Conservation (phyloP, 1,284 basidiomycete species). For the Boletellus deceptivus region DNA sequence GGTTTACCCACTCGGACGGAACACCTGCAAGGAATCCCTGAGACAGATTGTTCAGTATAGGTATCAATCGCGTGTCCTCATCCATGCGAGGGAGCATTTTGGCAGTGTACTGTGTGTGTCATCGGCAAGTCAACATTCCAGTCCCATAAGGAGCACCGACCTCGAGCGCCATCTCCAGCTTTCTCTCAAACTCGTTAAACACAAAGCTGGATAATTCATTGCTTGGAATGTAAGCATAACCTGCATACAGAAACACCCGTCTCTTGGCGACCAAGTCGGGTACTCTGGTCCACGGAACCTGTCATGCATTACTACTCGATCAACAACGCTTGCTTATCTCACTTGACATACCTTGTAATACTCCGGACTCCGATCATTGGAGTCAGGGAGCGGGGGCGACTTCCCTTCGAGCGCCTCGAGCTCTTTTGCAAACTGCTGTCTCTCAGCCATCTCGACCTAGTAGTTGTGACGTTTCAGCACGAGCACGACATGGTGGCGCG, state of each 20-base stretch:
- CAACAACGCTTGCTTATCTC: not conserved
- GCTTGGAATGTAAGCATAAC: slow-evolving; percentile 89
- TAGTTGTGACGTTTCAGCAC: slow-evolving; percentile 26
- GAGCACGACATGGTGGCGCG: not conserved
- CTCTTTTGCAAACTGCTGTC: slow-evolving; percentile 48
- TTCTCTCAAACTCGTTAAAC: slow-evolving; percentile 81
- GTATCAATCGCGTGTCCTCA: slow-evolving; percentile 90
- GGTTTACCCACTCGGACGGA: slow-evolving; percentile 73
- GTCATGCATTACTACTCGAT: not conserved
- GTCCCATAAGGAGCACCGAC: slow-evolving; percentile 40
- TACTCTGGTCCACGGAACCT: slow-evolving; percentile 86
- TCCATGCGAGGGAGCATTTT: slow-evolving; percentile 91
- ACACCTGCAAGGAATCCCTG: slow-evolving; percentile 93
- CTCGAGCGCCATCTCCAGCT: slow-evolving; percentile 79
- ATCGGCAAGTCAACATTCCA: slow-evolving; percentile 2
- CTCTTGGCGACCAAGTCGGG: slow-evolving; percentile 89
- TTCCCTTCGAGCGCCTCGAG: slow-evolving; percentile 43
- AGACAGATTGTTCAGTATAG: slow-evolving; percentile 90
- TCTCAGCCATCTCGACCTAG: slow-evolving; percentile 65
- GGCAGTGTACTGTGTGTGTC: slow-evolving; percentile 68
- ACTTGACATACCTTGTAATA: slow-evolving; percentile 64
- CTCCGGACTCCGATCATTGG: slow-evolving; percentile 19
- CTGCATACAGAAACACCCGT: slow-evolving; percentile 76
- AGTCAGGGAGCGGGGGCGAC: rapidly evolving
- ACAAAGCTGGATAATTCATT: slow-evolving; percentile 86